A percentile compares a stretch with the other conserved stretches of the same genome.
These are phyloP conservation scores for Taxawa tesnikishii DNA, from an alignment of 2,329 filamentous ascomycete species.

Conservation along the genomic window DNA sequence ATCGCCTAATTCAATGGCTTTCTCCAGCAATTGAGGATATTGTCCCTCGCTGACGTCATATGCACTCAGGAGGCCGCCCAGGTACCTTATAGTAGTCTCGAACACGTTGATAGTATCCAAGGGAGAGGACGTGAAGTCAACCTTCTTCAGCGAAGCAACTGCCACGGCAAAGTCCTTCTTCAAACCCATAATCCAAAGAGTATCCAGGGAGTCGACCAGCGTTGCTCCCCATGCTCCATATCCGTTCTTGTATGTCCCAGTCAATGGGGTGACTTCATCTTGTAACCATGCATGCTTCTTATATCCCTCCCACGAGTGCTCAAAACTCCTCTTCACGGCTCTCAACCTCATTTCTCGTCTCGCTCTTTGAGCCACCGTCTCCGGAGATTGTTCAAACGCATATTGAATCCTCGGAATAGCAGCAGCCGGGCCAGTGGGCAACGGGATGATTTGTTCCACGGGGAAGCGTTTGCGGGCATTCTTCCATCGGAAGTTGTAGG, in stretches of 20 bases:
- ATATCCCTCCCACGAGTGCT: conserved; percentile 73
- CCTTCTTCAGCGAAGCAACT: conserved; percentile 42
- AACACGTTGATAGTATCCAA: conserved; percentile 49
- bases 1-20: conserved; percentile 52
- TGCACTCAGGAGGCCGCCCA: conserved; percentile 57
- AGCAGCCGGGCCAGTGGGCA: conserved; percentile 60
- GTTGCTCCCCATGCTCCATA: conserved; percentile 92
- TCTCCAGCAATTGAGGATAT: conserved; percentile 42
- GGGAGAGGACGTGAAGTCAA: conserved; percentile 48
- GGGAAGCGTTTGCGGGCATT: conserved; percentile 44
- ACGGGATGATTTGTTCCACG: conserved; percentile 55
- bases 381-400: conserved; percentile 51
- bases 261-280: conserved; percentile 64
- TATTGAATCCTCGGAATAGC: conserved; percentile 66
- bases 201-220: conserved; percentile 64
- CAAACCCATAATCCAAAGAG: conserved; percentile 62
- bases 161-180: conserved; percentile 53
- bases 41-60: conserved; percentile 52
- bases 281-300: conserved; percentile 69
- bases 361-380: conserved; percentile 46
- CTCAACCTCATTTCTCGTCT: conserved; percentile 52
- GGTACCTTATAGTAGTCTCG: conserved; percentile 59
- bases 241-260: conserved; percentile 56
- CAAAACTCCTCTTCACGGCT: conserved; percentile 61
- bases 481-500: conserved; percentile 16